Percentiles rank a stretch among this genome's conserved stretches.
Evolutionary conservation across 345 rosid species (phyloP).

Genomic region (Dovyalis caffra): DNA sequence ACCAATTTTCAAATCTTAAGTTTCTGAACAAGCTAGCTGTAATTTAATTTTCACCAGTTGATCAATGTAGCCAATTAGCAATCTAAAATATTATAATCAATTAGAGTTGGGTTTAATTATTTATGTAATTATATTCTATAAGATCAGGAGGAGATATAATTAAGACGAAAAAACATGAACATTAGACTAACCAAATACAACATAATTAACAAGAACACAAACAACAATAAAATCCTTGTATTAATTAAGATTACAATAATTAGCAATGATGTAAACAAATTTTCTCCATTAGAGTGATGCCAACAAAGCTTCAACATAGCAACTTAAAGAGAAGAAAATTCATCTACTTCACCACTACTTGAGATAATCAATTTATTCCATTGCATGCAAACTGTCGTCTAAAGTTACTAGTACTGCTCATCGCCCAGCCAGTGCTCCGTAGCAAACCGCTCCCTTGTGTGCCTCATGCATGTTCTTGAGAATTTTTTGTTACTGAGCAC

Average conservation of each 20-base stretch:
- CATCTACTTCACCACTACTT: constrained; percentile 55
- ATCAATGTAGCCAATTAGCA: background rate
- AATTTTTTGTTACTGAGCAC: constrained; percentile 77
- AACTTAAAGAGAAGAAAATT: constrained; percentile 47
- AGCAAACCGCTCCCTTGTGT: constrained; percentile 61
- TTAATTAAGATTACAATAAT: background rate
- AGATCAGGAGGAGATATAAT: too few relatives aligned
- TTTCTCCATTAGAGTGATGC: constrained; percentile 35
- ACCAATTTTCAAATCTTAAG: too few relatives aligned
- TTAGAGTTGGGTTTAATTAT: too few relatives aligned
- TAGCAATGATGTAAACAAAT: constrained; percentile 64
- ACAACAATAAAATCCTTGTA: background rate
- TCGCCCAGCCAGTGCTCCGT: constrained; percentile 53
- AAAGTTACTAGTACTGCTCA: constrained; percentile 20
- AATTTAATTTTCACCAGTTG: background rate
- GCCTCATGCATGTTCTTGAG: constrained; percentile 25
- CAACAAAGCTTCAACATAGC: background rate
- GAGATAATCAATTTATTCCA: constrained; percentile 21
- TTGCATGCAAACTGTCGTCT: constrained; percentile 16
- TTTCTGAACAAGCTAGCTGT: background rate
- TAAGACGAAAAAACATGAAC: background rate
- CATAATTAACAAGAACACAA: background rate
- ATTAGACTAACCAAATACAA: background rate
- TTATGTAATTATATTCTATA: too few relatives aligned
- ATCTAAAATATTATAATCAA: too few relatives aligned